These are phyloP conservation scores for Rhodotorula sp. DNA, from an alignment of 1,284 basidiomycete species.

Conservation along the genomic window DNA sequence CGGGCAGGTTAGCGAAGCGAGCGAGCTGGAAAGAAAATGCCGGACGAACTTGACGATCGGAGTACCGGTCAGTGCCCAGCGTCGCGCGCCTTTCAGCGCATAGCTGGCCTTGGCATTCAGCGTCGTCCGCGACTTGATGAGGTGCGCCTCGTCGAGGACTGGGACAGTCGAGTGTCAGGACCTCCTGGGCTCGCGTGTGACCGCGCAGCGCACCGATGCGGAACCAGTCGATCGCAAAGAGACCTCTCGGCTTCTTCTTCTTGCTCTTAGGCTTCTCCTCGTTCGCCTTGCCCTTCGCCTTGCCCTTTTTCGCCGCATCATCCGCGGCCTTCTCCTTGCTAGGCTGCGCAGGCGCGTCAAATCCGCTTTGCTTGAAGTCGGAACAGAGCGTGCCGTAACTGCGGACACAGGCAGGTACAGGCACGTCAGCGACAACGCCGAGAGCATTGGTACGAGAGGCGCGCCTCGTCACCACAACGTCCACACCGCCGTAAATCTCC, in stretches of 20 bases:
- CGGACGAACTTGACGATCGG: constrained; percentile 81
- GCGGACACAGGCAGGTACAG: not conserved
- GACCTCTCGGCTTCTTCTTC: constrained; percentile 24
- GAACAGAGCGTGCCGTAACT: constrained; percentile 36
- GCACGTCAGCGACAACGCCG: too few species aligned
- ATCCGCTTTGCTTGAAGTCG: constrained; percentile 35
- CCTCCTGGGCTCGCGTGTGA: too few species aligned
- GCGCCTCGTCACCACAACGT: constrained; percentile 86
- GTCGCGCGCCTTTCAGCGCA: constrained; percentile 70
- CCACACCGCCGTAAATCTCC: constrained; percentile 59
- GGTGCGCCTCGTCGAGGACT: constrained; percentile 70
- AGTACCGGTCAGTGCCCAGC: constrained; percentile 93
- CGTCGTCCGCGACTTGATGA: constrained; percentile 87
- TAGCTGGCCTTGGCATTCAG: constrained; percentile 88
- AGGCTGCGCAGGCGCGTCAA: constrained; percentile 10
- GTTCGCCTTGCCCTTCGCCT: constrained; percentile 11
- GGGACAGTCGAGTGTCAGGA: not conserved
- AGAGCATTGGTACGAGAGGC: not conserved
- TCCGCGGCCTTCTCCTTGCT: constrained; percentile 12
- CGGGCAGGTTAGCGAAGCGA: not conserved
- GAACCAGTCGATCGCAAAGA: constrained; percentile 67
- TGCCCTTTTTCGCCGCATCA: constrained; percentile 14
- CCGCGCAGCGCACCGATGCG: constrained; percentile 53
- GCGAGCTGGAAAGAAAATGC: not conserved
- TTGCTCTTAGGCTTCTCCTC: not conserved